These are phyloP conservation scores for Picea engelmannii DNA, from an alignment of 83 land plant genomes.

Conservation along the genomic window DNA sequence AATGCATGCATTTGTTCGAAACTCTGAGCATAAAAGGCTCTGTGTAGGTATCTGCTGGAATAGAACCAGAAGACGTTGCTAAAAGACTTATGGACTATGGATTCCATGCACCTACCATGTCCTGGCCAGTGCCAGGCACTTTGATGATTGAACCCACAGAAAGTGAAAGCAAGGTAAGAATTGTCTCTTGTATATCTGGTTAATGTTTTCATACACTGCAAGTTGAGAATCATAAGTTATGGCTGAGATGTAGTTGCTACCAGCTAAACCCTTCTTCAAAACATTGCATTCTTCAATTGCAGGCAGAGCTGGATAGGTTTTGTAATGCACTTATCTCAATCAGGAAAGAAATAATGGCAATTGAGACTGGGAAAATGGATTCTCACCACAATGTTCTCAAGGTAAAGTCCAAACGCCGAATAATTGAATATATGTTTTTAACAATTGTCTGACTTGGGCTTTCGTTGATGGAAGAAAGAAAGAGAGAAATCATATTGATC, in stretches of 20 bases:
- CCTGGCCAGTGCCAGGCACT: constrained; percentile 99
- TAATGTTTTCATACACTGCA: background rate
- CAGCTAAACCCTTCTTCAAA: constrained; percentile 12
- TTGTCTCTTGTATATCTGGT: constrained; percentile 1
- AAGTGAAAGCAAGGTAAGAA: constrained; percentile 95
- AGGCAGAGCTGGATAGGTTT: constrained; percentile 98
- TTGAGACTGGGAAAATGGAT: constrained; percentile 86
- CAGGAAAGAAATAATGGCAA: constrained; percentile 85
- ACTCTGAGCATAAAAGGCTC: background rate
- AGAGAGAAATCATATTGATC: background rate
- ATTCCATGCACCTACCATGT: constrained; percentile 99
- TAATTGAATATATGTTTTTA: background rate
- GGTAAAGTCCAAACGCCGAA: constrained; percentile 41
- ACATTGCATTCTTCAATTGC: constrained; percentile 21
- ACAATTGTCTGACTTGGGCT: background rate
- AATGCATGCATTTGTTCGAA: background rate
- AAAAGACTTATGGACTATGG: constrained; percentile 99
- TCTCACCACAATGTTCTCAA: constrained; percentile 88
- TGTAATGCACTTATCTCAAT: constrained; percentile 95
- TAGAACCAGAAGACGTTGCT: constrained; percentile 99
- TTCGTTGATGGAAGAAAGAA: background rate
- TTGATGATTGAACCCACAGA: constrained; percentile 99
- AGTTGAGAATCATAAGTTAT: too few relatives aligned
- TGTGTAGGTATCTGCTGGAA: constrained; percentile 86
- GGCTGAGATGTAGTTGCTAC: background rate